A percentile compares a stretch with the other conserved stretches of the same genome.
Evolutionary conservation across 139 green algal genomes (phyloP).

Genomic region (Dunaliella primolecta): DNA sequence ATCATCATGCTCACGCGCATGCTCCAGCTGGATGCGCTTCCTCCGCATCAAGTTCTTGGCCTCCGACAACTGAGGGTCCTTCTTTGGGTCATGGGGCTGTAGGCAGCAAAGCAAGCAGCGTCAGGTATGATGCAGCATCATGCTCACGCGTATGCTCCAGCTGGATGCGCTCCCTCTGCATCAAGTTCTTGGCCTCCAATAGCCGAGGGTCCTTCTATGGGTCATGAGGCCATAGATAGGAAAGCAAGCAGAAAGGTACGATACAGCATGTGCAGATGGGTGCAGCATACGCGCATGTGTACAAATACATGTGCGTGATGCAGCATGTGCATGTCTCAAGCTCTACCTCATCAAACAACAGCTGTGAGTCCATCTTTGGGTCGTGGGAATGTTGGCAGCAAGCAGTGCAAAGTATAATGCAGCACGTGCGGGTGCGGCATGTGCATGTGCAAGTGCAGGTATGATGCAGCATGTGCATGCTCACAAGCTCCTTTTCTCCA

Average conservation of each 20-base stretch:
- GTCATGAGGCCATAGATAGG: slow-evolving; percentile 36
- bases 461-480: no score
- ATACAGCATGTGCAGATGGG: slow-evolving; percentile 37
- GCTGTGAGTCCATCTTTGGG: no score
- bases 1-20: slow-evolving; percentile 62
- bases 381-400: no score
- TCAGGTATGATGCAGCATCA: slow-evolving; percentile 45
- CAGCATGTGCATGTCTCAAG: no score
- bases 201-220: slow-evolving; percentile 49
- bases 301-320: background rate
- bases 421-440: no score
- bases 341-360: no score
- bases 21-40: slow-evolving; percentile 70
- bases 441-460: no score
- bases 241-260: background rate
- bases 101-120: background rate
- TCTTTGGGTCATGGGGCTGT: slow-evolving; percentile 46
- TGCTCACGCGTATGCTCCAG: slow-evolving; percentile 61
- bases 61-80: slow-evolving; percentile 55
- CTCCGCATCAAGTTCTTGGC: slow-evolving; percentile 57
- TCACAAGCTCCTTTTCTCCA: no score
- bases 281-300: background rate
- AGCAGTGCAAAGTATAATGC: no score
- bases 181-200: slow-evolving; percentile 56
- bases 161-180: slow-evolving; percentile 69